Conservation (phyloP, 805 yeast species). For the Saccharomyces paradoxus region DNA sequence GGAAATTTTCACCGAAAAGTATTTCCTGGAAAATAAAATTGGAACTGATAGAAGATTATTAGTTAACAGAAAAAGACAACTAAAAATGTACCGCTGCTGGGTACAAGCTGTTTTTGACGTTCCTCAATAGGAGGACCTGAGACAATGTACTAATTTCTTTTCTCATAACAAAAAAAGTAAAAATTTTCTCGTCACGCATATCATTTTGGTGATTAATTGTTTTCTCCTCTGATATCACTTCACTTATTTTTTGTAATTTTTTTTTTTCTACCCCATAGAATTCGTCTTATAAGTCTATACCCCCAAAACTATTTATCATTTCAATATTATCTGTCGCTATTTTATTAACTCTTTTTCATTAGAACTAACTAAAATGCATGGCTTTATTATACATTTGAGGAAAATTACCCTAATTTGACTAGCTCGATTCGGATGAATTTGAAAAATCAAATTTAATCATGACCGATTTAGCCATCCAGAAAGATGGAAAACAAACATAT, state of each 20-base stretch:
- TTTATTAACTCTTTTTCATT: background rate
- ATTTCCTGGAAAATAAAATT: constrained; percentile 62
- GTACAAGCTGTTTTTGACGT: constrained; percentile 78
- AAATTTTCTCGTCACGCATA: background rate
- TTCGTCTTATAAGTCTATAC: background rate
- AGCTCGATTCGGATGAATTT: background rate
- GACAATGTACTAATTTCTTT: background rate
- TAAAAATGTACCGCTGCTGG: constrained; percentile 97
- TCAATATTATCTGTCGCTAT: background rate
- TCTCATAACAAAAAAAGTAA: background rate
- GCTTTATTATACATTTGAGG: background rate
- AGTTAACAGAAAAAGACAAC: constrained; percentile 83
- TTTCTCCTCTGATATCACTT: background rate
- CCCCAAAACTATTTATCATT: background rate
- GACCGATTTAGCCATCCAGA: background rate
- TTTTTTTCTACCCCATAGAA: background rate
- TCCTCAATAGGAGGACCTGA: constrained; percentile 14
- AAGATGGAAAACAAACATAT: background rate
- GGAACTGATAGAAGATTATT: constrained; percentile 86
- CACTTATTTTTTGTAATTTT: background rate
- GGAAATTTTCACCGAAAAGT: constrained; percentile 53
- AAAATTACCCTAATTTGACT: background rate
- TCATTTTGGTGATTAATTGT: background rate
- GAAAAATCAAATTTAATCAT: background rate
- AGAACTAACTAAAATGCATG: no score